Evolutionary conservation across 2,329 filamentous ascomycete genomes (phyloP), one percentile per base, ranked within the genome.

Genomic region (Stemphylium beticola): DNA sequence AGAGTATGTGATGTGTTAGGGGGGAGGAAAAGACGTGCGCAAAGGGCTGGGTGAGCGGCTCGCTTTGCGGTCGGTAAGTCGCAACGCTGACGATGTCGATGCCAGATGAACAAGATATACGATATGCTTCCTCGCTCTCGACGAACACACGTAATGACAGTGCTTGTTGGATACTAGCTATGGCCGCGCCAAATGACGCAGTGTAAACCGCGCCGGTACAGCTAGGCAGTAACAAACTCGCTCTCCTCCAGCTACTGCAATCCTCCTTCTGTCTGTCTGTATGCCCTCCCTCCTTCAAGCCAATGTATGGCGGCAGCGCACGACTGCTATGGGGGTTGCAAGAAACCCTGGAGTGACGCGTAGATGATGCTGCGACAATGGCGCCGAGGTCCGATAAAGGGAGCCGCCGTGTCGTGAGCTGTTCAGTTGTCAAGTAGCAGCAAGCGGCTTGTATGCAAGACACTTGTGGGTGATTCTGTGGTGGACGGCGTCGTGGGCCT

Each of bases 161-260:
- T 71, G 71, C 72, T 76, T 76, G 71, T 74, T 78, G 77, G 45
- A 75, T 78, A 77, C 79, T 81, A 81, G 78, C 79, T 81, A 81
- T 72, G 63, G 61, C 65, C 62, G 68, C 67, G 64, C 66, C 58
- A 62, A 64, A 57, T 65, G 67, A 66, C 60, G 65, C 72, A 71
- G 67, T 64, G 62, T 63, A 62, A 56, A 63, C 63, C 71, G 70
- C 65, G 62, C 64, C 58, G 56, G 66, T 61, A 64, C 60, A 67
- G 66, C 64, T 64, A 66, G 63, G 61, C 66, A 67, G 66, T 61
- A 67, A 72, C 66, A 67, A 69, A 64, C 62, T 68, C 62, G 66
- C 61, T 60, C 61, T 69, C 71, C 66, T 62, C 66, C 71, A 66
- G 66, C 65, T 62, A 64, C 62, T 68, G 70, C 64, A 55, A 62